phyloP scores from a whole-genome alignment of 140 eudicot species.

The Anethum foeniculum region DNA sequence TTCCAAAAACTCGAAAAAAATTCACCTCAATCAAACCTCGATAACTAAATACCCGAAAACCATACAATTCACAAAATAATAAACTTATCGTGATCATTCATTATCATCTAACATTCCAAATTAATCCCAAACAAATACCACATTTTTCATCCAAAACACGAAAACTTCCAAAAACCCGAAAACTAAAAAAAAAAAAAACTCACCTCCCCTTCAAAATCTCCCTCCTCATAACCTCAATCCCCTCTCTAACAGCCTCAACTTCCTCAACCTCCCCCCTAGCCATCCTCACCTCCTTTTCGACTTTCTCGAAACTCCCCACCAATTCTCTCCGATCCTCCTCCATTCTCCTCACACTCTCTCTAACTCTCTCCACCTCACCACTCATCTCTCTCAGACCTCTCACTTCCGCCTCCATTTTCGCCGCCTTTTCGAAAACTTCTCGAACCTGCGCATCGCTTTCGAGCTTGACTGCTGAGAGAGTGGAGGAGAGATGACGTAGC shows the following conservation, averaged over 20 bases:
- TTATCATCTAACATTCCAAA: too few species aligned
- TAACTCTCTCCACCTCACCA: conserved; percentile 46
- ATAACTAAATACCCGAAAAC: too few species aligned
- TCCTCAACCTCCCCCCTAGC: conserved; percentile 23
- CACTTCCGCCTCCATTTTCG: conserved; percentile 47
- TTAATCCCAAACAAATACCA: not conserved
- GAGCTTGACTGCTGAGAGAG: conserved; percentile 28
- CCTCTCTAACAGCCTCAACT: conserved; percentile 28
- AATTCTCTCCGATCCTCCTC: conserved; percentile 38
- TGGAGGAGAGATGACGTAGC: conserved; percentile 45
- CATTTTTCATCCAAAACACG: not conserved
- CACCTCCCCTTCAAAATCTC: conserved; percentile 79
- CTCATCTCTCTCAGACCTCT: not conserved
- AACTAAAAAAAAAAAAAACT: too few species aligned
- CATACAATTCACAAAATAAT: too few species aligned
- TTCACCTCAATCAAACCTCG: too few species aligned
- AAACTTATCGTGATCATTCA: too few species aligned
- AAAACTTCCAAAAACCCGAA: not conserved
- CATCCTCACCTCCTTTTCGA: conserved; percentile 27
- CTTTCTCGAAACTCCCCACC: conserved; percentile 27
- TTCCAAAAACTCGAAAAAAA: not conserved
- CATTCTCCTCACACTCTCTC: conserved; percentile 46
- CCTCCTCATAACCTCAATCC: conserved; percentile 41
- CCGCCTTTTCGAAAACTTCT: conserved; percentile 43
- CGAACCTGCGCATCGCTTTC: conserved; percentile 57